Evolutionary conservation across 208 protist genomes (phyloP), one percentile per base, ranked within the genome.

Genomic region (Trypanosoma rangeli): DNA sequence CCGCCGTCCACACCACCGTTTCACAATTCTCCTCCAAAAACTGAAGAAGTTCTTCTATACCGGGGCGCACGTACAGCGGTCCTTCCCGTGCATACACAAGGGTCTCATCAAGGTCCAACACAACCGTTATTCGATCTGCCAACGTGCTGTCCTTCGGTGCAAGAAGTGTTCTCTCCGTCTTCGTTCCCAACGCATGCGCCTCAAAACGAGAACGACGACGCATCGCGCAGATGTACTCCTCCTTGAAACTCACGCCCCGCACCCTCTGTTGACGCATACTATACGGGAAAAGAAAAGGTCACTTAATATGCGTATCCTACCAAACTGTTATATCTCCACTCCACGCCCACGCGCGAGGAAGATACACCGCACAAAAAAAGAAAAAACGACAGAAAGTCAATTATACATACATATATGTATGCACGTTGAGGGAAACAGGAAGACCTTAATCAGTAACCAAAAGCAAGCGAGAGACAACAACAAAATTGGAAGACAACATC

Each of bases 21-120:
- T 97, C 93, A 66, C 86, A 94, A 67, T 82, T 76, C 37, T 95
- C 69, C 13, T 80, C 76, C 24, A 97, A 80, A 59, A 95, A 94
- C 56, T 76, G 71, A 62, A 97, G 72, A 20, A 97, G 85, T 55
- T 84, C 80, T 37, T 89, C 79, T 49, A 91, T 79, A 9, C 89
- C 87, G 16, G 93, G 93, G 22, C 93, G 88, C 5, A 93, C 93
- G 74, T 96, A 97, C 29, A 97, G 86, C 1, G 93, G 87, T 0
- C 87, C 89, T 22, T 92, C 83, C 16, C 90, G 82, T 18, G 87
- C 90, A 65, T 95, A 96, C 28, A 97, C 84, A 42, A 97, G 83
- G 28, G 93, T 97, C 67, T 97, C 93, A 60, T 97, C 93, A 24
- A 97, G 84, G 79, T 97, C 93, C 13, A 97, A 69, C 22, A 97